Evolutionary conservation across 441 rosid genomes (phyloP), one percentile per base, ranked within the genome.

Genomic region (Theobroma grandiflorum): DNA sequence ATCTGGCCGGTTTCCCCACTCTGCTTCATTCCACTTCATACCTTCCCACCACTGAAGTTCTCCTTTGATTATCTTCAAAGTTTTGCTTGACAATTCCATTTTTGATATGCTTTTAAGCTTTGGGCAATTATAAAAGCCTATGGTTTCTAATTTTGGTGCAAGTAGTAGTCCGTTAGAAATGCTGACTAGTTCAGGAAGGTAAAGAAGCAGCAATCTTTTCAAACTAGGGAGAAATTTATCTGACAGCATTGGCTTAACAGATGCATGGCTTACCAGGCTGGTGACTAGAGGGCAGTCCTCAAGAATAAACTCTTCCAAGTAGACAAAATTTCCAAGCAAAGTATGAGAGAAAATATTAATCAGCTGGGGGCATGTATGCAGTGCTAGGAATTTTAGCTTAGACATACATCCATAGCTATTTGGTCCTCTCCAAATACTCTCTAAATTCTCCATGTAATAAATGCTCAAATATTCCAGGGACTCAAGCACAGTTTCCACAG

Each of bases 321-420:
- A 66, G 18, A 10, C 2, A 0, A 80, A 69, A 40, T 72, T 59
- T 4, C 38, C 10, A 7, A 83, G 61, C 59, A 78, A 72, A 20
- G 11, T 45, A 1, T 31, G 76, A 8, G 61, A 72, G 38, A 83
- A 85, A 61, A 85, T 61, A 7, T 2, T n/a, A 22, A 2, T 65
- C 69, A 83, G n/a, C 45, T 42, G 18, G 3, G 80, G 88, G 11
- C 85, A 85, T 4, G 53, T 57, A 38, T 59, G 58, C 38, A 85
- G 66, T 0, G 63, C 26, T 72, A 82, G 75, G 53, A 0, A 37
- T 53, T 70, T 85, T 18, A 82, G 63, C 20, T 0, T 40, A 10
- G 22, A 49, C 4, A 78, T 71, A 8, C 20, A 55, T 12, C 74
- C 45, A 0, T n/a, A 0, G 6, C 10, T 11, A 4, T n/a, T 1